Percentiles rank a stretch among this genome's conserved stretches.
Evolutionary conservation across 2,329 filamentous ascomycete genomes (phyloP).

Genomic region (Fusarium keratoplasticum): DNA sequence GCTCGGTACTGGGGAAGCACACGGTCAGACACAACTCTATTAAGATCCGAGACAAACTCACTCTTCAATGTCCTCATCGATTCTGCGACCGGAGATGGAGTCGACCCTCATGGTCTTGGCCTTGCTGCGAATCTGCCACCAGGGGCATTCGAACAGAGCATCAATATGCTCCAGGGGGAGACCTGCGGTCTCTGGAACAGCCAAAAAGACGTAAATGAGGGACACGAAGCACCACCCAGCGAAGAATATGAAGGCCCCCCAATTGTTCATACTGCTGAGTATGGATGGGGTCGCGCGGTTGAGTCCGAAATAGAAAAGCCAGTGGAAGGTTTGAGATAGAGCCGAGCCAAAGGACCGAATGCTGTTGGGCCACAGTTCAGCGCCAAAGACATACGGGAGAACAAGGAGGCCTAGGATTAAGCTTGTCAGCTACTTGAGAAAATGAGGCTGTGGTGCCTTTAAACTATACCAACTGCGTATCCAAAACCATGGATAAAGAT

Average conservation of each 20-base stretch:
- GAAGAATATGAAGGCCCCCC: constrained; percentile 56
- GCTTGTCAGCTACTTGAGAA: background rate
- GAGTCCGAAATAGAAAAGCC: constrained; percentile 56
- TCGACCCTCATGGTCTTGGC: constrained; percentile 5
- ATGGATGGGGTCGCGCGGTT: constrained; percentile 50
- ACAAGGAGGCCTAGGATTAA: constrained; percentile 44
- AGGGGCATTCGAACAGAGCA: constrained; percentile 48
- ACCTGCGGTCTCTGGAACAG: constrained; percentile 54
- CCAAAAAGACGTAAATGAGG: constrained; percentile 52
- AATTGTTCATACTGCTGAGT: constrained; percentile 50
- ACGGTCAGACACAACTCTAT: background rate
- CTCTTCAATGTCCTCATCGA: constrained; percentile 18
- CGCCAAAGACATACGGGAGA: constrained; percentile 58
- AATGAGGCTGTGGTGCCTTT: background rate
- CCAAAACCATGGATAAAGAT: constrained; percentile 60
- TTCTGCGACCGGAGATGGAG: background rate
- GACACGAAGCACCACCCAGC: constrained; percentile 52
- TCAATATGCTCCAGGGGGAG: constrained; percentile 54
- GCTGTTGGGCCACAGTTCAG: constrained; percentile 58
- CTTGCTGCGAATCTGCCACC: constrained; percentile 38
- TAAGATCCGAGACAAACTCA: background rate
- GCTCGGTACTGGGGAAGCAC: background rate
- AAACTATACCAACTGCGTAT: constrained; percentile 49
- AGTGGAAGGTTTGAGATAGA: constrained; percentile 33
- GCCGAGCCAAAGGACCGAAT: constrained; percentile 58